Conservation (phyloP, 1,284 basidiomycete species). For the Sanghuangporus baumii region DNA sequence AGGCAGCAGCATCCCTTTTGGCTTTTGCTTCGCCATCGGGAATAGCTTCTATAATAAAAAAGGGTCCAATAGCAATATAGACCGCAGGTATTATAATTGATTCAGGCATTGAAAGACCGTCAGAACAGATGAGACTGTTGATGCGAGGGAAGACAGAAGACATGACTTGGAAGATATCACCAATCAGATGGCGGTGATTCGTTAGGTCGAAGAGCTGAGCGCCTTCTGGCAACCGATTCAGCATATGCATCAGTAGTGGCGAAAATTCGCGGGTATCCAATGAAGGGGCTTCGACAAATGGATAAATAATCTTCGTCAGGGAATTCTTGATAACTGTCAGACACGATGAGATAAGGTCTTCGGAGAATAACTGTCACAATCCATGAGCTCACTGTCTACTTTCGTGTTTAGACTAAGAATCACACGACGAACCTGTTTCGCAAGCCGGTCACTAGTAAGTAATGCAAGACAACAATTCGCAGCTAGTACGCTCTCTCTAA, state of each 20-base stretch:
- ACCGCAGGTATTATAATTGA: slow-evolving; percentile 85
- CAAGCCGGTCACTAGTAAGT: slow-evolving; percentile 70
- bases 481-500: slow-evolving; percentile 67
- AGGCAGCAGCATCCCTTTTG: slow-evolving; percentile 41
- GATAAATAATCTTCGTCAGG: slow-evolving; percentile 77
- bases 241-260: slow-evolving; percentile 49
- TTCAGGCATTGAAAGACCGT: slow-evolving; percentile 74
- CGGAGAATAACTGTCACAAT: slow-evolving; percentile 72
- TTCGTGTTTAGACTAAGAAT: background rate
- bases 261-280: slow-evolving; percentile 40
- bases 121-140: slow-evolving; percentile 60
- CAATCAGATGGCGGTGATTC: slow-evolving; percentile 46
- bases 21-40: slow-evolving; percentile 44
- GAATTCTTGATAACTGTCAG: slow-evolving; percentile 74
- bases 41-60: slow-evolving; percentile 74
- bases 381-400: slow-evolving; percentile 1
- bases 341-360: slow-evolving; percentile 82
- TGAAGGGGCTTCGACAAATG: slow-evolving; percentile 73
- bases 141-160: slow-evolving; percentile 65
- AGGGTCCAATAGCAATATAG: slow-evolving; percentile 88
- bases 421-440: slow-evolving; percentile 66
- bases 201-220: slow-evolving; percentile 26
- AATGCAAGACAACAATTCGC: slow-evolving; percentile 80
- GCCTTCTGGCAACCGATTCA: slow-evolving; percentile 35
- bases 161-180: slow-evolving; percentile 62